Conservation (phyloP, 2,329 filamentous ascomycete genomes). For the Trichophyton mentagrophytes region DNA sequence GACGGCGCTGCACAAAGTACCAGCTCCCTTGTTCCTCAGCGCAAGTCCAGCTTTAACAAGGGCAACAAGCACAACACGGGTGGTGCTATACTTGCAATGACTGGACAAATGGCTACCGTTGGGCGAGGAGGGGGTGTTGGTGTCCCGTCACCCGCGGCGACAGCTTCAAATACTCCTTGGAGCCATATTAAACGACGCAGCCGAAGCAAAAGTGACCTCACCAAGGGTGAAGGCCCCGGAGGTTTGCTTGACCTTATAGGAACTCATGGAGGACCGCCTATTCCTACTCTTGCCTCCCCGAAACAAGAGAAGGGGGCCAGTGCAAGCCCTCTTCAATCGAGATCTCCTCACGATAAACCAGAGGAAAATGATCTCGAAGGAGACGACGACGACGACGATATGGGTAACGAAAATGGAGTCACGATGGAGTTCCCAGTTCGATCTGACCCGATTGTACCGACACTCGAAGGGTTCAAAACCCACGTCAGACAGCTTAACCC, state of each 20-base stretch:
- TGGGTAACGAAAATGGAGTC: constrained; percentile 46
- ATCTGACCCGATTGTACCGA: constrained; percentile 58
- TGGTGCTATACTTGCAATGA: constrained; percentile 33
- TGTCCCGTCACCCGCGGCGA: constrained; percentile 29
- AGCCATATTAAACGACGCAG: constrained; percentile 36
- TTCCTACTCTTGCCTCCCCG: constrained; percentile 42
- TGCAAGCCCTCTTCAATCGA: constrained; percentile 12
- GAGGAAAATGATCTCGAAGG: constrained; percentile 39
- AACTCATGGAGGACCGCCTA: constrained; percentile 45
- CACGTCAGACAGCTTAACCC: constrained; percentile 66
- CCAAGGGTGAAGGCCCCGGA: constrained; percentile 25
- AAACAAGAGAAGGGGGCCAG: constrained; percentile 21
- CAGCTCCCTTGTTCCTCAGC: constrained; percentile 22
- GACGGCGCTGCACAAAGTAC: constrained; percentile 4
- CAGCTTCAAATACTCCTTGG: constrained; percentile 29
- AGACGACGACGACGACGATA: constrained; percentile 49
- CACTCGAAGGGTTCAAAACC: constrained; percentile 59
- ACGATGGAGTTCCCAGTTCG: constrained; percentile 50
- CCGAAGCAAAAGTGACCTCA: constrained; percentile 47
- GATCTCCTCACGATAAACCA: constrained; percentile 20
- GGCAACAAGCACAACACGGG: constrained; percentile 29
- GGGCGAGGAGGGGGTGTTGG: constrained; percentile 46
- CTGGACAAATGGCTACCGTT: constrained; percentile 34
- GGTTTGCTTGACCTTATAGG: constrained; percentile 44
- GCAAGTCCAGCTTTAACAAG: constrained; percentile 29